Evolutionary conservation across 2,329 filamentous ascomycete genomes (phyloP).

Genomic region (Monosporascus sp.): DNA sequence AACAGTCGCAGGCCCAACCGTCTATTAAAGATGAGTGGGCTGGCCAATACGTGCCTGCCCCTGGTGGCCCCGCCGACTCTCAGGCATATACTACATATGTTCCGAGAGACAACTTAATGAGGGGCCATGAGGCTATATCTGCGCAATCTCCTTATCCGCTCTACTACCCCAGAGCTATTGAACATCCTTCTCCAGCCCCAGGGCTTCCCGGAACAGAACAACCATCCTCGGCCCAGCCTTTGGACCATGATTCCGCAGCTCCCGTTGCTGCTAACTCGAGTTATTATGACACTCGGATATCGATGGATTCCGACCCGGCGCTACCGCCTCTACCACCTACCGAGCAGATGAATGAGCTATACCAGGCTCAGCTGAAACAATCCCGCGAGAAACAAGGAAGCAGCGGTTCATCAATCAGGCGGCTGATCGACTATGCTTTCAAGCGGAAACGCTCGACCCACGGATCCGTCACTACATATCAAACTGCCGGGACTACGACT

Average conservation of each 20-base stretch:
- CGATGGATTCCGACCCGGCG: slow-evolving; percentile 26
- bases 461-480: slow-evolving; percentile 15
- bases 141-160: slow-evolving; percentile 10
- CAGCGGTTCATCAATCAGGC: slow-evolving; percentile 22
- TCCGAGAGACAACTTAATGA: slow-evolving; percentile 15
- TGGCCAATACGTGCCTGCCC: slow-evolving; percentile 9
- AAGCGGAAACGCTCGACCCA: slow-evolving; percentile 26
- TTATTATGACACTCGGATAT: slow-evolving; percentile 28
- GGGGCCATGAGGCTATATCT: slow-evolving; percentile 12
- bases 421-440: slow-evolving; percentile 19
- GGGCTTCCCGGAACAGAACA: slow-evolving; percentile 14
- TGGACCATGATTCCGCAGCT: slow-evolving; percentile 13
- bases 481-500: slow-evolving; percentile 12
- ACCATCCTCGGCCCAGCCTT: slow-evolving; percentile 9
- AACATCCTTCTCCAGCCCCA: slow-evolving; percentile 16
- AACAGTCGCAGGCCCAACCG: slow-evolving; percentile 5
- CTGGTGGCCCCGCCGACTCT: slow-evolving; percentile 7
- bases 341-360: slow-evolving; percentile 26
- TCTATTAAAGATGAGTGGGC: slow-evolving; percentile 14
- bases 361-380: slow-evolving; percentile 24
- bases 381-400: slow-evolving; percentile 23
- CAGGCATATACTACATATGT: slow-evolving; percentile 12
- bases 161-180: slow-evolving; percentile 13
- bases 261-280: slow-evolving; percentile 25
- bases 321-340: slow-evolving; percentile 19